Evolutionary conservation across 2,329 filamentous ascomycete genomes (phyloP).

Genomic region (Neoarthrinium moseri): DNA sequence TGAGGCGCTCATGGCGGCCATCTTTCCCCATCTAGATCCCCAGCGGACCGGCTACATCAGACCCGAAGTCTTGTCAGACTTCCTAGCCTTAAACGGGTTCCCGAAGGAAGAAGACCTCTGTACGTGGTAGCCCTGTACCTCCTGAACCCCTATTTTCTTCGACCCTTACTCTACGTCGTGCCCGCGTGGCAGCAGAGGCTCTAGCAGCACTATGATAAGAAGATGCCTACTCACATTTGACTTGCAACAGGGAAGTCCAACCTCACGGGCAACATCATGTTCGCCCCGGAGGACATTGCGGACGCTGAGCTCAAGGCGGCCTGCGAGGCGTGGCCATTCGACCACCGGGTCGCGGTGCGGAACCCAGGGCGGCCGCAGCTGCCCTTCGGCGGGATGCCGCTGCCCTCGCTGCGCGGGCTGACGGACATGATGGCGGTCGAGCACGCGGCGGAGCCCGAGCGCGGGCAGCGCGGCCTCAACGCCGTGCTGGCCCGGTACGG

Average conservation of each 20-base stretch:
- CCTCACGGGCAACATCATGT: conserved; percentile 14
- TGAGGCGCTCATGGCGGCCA: conserved; percentile 13
- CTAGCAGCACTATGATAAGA: background rate
- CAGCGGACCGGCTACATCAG: conserved; percentile 13
- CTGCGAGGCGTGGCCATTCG: conserved; percentile 16
- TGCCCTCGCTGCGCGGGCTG: conserved; percentile 14
- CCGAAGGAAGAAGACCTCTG: conserved; percentile 14
- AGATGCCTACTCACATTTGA: background rate
- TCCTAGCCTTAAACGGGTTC: conserved; percentile 14
- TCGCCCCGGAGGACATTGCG: conserved; percentile 13
- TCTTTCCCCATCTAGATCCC: conserved; percentile 16
- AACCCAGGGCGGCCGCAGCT: conserved; percentile 9
- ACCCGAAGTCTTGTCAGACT: conserved; percentile 16
- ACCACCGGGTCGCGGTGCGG: conserved; percentile 13
- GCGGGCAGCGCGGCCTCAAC: conserved; percentile 3
- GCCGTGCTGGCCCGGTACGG: conserved; percentile 6
- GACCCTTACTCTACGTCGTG: no score
- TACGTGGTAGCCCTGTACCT: no score
- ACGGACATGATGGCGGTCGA: conserved; percentile 16
- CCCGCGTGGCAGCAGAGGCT: background rate
- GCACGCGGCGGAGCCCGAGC: conserved; percentile 11
- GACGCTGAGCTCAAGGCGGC: conserved; percentile 17
- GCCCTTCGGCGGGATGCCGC: conserved; percentile 17
- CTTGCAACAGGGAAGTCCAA: conserved; percentile 13
- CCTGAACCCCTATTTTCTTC: no score